Evolutionary conservation across 768 basidiomycete species (phyloP).

Genomic region (Multifurca ochricompacta): DNA sequence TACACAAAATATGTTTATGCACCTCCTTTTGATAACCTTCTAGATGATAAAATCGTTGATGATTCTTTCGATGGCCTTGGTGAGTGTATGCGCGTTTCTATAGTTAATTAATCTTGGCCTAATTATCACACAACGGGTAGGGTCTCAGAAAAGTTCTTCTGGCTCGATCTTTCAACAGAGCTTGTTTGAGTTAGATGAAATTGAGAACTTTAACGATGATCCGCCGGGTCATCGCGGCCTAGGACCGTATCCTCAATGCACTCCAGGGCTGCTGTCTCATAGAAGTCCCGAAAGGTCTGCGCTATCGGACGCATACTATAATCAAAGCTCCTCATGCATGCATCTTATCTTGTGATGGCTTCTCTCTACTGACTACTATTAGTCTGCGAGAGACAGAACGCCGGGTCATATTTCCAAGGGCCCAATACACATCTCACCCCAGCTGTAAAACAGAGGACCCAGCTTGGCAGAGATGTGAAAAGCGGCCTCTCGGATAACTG

Average conservation of each 20-base stretch:
- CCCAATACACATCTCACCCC: neutral
- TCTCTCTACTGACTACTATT: neutral
- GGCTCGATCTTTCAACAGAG: neutral
- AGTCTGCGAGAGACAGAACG: neutral
- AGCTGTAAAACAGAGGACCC: neutral
- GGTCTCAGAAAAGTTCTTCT: neutral
- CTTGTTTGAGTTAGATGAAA: neutral
- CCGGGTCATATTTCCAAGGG: neutral
- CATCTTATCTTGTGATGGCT: neutral
- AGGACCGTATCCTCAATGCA: neutral
- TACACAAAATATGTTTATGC: neutral
- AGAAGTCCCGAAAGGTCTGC: neutral
- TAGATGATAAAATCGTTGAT: neutral
- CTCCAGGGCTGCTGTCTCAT: neutral
- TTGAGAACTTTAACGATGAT: neutral
- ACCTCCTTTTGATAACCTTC: neutral
- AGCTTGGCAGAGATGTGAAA: neutral
- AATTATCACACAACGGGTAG: neutral
- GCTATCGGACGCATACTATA: neutral
- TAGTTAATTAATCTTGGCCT: neutral
- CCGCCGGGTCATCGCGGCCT: neutral
- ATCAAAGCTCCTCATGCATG: constrained; percentile 1
- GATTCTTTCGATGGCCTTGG: neutral
- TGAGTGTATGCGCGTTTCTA: constrained; percentile 8
- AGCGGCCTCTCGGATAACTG: neutral